A percentile compares a stretch with the other conserved stretches of the same genome.
phyloP scores from a whole-genome alignment of 2,329 filamentous ascomycete species.

The Calycina marina region DNA sequence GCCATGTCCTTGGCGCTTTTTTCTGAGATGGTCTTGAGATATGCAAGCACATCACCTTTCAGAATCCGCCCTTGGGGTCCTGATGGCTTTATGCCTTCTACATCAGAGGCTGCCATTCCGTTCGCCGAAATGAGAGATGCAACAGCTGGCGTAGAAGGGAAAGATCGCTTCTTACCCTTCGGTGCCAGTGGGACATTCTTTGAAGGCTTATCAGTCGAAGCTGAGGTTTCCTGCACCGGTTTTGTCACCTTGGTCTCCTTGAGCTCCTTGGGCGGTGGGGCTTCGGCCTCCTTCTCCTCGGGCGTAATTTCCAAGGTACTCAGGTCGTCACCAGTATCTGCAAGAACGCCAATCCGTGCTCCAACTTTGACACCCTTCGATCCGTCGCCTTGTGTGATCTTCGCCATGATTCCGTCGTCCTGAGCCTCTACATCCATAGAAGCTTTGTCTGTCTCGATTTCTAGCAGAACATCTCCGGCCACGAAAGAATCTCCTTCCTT shows the following conservation, averaged over 20 bases:
- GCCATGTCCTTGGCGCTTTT: constrained; percentile 59
- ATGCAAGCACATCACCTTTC: constrained; percentile 90
- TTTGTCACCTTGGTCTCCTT: constrained; percentile 5
- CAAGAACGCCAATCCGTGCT: constrained; percentile 66
- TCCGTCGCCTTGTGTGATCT: constrained; percentile 62
- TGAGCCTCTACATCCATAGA: constrained; percentile 92
- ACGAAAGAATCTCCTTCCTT: constrained; percentile 76
- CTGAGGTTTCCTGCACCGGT: constrained; percentile 1
- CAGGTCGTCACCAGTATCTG: constrained; percentile 69
- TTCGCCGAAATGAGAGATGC: constrained; percentile 67
- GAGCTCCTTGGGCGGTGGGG: constrained; percentile 16
- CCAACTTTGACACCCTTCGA: constrained; percentile 68
- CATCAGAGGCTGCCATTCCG: constrained; percentile 58
- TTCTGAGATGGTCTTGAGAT: constrained; percentile 63
- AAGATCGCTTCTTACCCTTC: constrained; percentile 48
- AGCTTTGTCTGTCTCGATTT: constrained; percentile 90
- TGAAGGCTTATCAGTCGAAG: constrained; percentile 17
- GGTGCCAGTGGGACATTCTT: constrained; percentile 25
- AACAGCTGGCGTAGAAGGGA: constrained; percentile 73
- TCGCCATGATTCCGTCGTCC: constrained; percentile 74
- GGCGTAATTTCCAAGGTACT: constrained; percentile 58
- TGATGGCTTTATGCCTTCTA: constrained; percentile 70
- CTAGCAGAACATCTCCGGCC: constrained; percentile 74
- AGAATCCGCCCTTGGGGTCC: constrained; percentile 79
- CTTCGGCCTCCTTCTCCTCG: constrained; percentile 35